Percentiles rank a stretch among this genome's conserved stretches.
These are phyloP conservation scores for Verticillium dahliae DNA, from an alignment of 2,329 filamentous ascomycete species.

Conservation along the genomic window DNA sequence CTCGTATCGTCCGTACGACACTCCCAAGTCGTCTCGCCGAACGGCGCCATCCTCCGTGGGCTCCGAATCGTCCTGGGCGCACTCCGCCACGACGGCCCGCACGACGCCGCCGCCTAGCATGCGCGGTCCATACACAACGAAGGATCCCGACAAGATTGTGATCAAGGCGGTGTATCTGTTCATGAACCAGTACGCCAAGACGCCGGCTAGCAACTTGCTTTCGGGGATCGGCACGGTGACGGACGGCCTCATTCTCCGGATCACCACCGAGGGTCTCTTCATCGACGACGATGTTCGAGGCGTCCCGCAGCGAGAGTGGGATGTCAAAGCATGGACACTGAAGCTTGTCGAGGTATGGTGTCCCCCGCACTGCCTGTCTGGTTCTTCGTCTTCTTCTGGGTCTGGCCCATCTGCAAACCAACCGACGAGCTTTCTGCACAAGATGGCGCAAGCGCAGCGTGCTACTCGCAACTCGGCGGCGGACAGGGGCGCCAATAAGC, in stretches of 20 bases:
- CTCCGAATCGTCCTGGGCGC: constrained; percentile 82
- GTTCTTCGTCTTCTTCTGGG: constrained; percentile 32
- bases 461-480: constrained; percentile 27
- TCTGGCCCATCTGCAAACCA: constrained; percentile 27
- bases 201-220: constrained; percentile 84
- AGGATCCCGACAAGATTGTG: constrained; percentile 92
- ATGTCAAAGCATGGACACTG: constrained; percentile 96
- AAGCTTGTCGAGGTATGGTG: constrained; percentile 89
- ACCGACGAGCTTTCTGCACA: constrained; percentile 36
- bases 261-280: constrained; percentile 90
- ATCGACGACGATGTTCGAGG: constrained; percentile 92
- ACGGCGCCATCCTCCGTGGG: constrained; percentile 60
- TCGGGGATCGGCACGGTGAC: constrained; percentile 81
- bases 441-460: constrained; percentile 35
- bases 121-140: constrained; percentile 74
- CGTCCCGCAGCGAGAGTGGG: constrained; percentile 95
- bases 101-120: constrained; percentile 79
- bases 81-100: constrained; percentile 74
- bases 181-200: constrained; percentile 80
- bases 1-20: constrained; percentile 74
- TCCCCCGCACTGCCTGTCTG: constrained; percentile 52
- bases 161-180: constrained; percentile 91
- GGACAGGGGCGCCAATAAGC: constrained; percentile 41
- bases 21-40: constrained; percentile 48
- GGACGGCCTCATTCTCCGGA: constrained; percentile 84